Evolutionary conservation across 2,329 filamentous ascomycete species (phyloP), one percentile per base, ranked within the genome.

Genomic region (Xylaria sp.): DNA sequence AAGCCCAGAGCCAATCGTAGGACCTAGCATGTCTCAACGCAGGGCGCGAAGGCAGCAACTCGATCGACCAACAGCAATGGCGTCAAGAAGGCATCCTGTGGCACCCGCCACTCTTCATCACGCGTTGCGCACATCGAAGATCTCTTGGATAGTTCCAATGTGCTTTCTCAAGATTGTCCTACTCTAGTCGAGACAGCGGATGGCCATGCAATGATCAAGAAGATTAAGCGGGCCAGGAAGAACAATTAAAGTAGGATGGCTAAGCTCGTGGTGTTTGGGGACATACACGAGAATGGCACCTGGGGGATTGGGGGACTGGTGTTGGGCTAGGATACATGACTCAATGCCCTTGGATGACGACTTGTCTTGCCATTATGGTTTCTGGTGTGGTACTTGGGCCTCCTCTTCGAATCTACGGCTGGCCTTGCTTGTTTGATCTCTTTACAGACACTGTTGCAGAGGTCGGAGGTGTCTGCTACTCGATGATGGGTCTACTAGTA

Each of bases 191-290:
- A 65, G 51, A 65, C 61, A 11, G 14, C 32, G 34, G 57, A 57
- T 55, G 66, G 66, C 27, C 66, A 57, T 34, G 66, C 61, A 5
- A 45, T 61, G 45, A 59, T 65, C 7, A 45, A 14, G 27, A 47
- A 14, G 1, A 21, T 30, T 17, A 19, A 47, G 21, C 32, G 36
- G 17, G 8, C 24, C 36, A 42, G 6, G 4, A 53, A 42, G 59
- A 59, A 54, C 30, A 24, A 36, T 9, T 36, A 39, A 53, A 19
- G 21, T 21, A 56, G 12, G 21, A 42, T 4, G 3, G 17, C 34
- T 19, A 47, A 36, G 55, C 14, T 8, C 19, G 3, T 19, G 12
- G 21, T 30, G 17, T 19, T 6, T 6, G 36, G 27, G n/a, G 24
- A 27, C 24, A 56, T 2, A 11, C 14, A 4, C 17, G 2, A n/a